Base-by-base conservation (phyloP, 2,329 filamentous ascomycete species). In the Fusarium cyanostomum region DNA sequence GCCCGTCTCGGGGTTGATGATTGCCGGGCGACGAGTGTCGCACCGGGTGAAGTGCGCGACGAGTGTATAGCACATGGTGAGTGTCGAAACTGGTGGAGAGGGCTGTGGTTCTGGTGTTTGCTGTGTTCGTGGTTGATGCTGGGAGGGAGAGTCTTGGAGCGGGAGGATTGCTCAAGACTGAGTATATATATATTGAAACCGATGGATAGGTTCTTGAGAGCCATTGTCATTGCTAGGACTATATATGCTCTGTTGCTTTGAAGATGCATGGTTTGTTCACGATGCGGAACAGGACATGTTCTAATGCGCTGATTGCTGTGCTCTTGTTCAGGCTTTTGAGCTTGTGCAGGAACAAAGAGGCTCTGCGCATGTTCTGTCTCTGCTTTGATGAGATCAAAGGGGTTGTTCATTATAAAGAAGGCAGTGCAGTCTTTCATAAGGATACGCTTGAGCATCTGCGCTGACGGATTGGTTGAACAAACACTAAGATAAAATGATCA, bases 1-100 rank as follows among this genome's bases (percentile, higher is more conserved):
- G 5, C 59, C 59, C 0, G 24, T 50, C 6, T 13, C 6, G 7
- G 27, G 7, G 33, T 63, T 66, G 12, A 63, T 33, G 26, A 55
- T 44, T 0, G 46, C 62, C 15, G 28, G 58, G 9, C 59, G 62
- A 35, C 59, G 63, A n/a, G 52, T 60, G 11, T 66, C 52, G 48
- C 63, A 66, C 15, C 8, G 2, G 0, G 63, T 66, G n/a, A 56
- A 52, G 4, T 66, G 63, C 4, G 52, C n/a, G 12, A 63, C 21
- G 2, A 50, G 27, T 5, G 39, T 54, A 12, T 63, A 37, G 31
- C 62, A 66, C 63, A 66, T 66, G 2, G 4, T 62, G 7, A 11
- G 12, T 18, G 43, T 10, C 13, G 15, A 21, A 21, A 21, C 21
- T 4, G 21, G 21, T 21, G 4, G 6, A 21, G 21, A 21, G 21